Conservation (phyloP, 768 basidiomycete genomes). For the Megacollybia marginata region DNA sequence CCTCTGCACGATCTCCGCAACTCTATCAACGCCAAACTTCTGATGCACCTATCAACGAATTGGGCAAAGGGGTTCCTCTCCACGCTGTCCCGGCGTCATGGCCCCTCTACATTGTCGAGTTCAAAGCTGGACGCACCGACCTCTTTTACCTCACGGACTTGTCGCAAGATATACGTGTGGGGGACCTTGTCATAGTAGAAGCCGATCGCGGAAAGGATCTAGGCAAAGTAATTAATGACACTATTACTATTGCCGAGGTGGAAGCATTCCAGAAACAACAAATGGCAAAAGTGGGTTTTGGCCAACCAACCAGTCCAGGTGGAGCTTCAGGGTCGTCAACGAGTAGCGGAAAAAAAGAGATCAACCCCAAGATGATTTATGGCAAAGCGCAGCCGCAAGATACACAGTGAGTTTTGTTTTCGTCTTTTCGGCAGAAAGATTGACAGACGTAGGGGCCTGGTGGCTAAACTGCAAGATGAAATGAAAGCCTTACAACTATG, state of each 20-base stretch:
- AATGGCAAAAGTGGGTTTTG: conserved; percentile 43
- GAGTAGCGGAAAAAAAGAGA: conserved; percentile 69
- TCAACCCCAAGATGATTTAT: conserved; percentile 96
- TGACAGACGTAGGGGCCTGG: conserved; percentile 44
- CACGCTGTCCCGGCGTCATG: conserved; percentile 75
- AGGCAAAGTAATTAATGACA: conserved; percentile 88
- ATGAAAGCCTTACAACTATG: conserved; percentile 87
- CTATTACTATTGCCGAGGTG: conserved; percentile 83
- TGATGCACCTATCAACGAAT: conserved; percentile 11
- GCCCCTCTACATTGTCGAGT: conserved; percentile 95
- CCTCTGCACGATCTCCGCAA: neutral
- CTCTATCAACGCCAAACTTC: conserved; percentile 4
- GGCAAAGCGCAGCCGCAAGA: conserved; percentile 80
- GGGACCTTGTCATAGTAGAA: conserved; percentile 94
- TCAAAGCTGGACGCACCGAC: conserved; percentile 95
- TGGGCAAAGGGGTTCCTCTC: conserved; percentile 87
- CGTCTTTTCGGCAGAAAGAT: neutral
- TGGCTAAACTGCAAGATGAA: conserved; percentile 85
- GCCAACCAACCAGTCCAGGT: conserved; percentile 42
- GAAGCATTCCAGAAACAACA: conserved; percentile 86
- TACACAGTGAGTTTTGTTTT: conserved; percentile 27
- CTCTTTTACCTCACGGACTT: conserved; percentile 83
- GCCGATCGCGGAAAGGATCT: conserved; percentile 92
- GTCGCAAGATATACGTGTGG: conserved; percentile 49
- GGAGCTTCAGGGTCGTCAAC: conserved; percentile 23